These are phyloP conservation scores for Fraxinus latifolia DNA, from an alignment of 305 asterid genomes.

Conservation along the genomic window DNA sequence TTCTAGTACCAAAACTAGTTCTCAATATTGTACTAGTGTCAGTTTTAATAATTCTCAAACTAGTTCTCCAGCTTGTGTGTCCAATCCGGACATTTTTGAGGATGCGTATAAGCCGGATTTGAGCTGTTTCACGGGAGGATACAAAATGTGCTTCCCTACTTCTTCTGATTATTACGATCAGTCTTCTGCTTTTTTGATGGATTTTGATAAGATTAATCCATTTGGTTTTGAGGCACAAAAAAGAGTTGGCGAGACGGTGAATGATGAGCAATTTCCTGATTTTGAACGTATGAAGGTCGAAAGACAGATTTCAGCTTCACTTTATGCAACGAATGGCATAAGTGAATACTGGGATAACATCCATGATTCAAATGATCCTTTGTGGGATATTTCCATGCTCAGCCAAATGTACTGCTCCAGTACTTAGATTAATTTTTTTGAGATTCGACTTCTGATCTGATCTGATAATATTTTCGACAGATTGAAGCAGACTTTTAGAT, in stretches of 20 bases:
- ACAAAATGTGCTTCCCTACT: conserved; percentile 22
- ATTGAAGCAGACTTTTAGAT: conserved; percentile 14
- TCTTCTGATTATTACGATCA: background rate
- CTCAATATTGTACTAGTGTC: conserved; percentile 9
- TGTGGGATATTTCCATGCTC: conserved; percentile 68
- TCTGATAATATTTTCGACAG: background rate
- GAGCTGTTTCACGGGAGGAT: conserved; percentile 41
- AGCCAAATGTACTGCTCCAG: conserved; percentile 41
- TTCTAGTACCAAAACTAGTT: conserved; percentile 11
- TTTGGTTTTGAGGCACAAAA: conserved; percentile 19
- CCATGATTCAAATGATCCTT: conserved; percentile 46
- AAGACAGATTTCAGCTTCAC: conserved; percentile 67
- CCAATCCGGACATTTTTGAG: conserved; percentile 26
- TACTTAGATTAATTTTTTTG: conserved; percentile 34
- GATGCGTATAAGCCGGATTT: conserved; percentile 61
- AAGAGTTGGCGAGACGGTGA: conserved; percentile 22
- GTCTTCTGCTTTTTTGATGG: conserved; percentile 16
- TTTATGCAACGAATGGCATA: conserved; percentile 63
- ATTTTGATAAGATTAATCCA: conserved; percentile 30
- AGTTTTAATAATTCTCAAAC: conserved; percentile 12
- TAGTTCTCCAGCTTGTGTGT: conserved; percentile 8
- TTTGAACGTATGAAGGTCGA: conserved; percentile 59
- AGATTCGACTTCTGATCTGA: conserved; percentile 24
- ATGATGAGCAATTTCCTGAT: conserved; percentile 34
- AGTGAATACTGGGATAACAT: conserved; percentile 61